phyloP scores from a whole-genome alignment of 2,329 filamentous ascomycete species.

The Xylariaceae sp. region DNA sequence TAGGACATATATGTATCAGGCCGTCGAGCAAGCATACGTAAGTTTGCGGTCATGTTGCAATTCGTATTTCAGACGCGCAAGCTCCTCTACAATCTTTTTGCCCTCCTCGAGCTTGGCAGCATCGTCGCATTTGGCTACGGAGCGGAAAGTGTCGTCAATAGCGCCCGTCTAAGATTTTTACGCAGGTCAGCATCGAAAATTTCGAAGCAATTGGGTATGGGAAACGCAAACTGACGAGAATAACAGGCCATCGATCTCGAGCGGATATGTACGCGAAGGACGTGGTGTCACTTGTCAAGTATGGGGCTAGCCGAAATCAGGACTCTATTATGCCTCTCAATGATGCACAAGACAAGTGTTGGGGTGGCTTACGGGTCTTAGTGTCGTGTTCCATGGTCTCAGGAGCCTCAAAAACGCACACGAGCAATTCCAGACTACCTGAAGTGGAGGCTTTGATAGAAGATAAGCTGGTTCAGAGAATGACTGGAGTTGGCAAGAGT shows the following conservation, averaged over 20 bases:
- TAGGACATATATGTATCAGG: not conserved
- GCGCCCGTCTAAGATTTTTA: slow-evolving; percentile 67
- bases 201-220: not conserved
- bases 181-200: slow-evolving; percentile 17
- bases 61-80: slow-evolving; percentile 88
- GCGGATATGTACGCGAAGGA: slow-evolving; percentile 88
- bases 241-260: slow-evolving; percentile 86
- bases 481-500: too few species aligned
- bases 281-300: slow-evolving; percentile 72
- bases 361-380: slow-evolving; percentile 59
- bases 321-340: too few species aligned
- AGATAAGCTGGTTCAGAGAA: too few species aligned
- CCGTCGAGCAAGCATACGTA: slow-evolving; percentile 49
- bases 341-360: too few species aligned
- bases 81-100: slow-evolving; percentile 75
- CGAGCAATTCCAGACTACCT: too few species aligned
- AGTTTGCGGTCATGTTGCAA: slow-evolving; percentile 82
- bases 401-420: not conserved
- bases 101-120: slow-evolving; percentile 70
- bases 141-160: slow-evolving; percentile 90
- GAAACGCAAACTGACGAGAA: slow-evolving; percentile 61
- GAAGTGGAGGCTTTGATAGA: too few species aligned
- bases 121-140: slow-evolving; percentile 56
- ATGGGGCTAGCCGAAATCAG: slow-evolving; percentile 53
- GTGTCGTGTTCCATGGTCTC: slow-evolving; percentile 31